Conservation (phyloP, 352 stramenopile genomes). For the Globisporangium uncinulatum region DNA sequence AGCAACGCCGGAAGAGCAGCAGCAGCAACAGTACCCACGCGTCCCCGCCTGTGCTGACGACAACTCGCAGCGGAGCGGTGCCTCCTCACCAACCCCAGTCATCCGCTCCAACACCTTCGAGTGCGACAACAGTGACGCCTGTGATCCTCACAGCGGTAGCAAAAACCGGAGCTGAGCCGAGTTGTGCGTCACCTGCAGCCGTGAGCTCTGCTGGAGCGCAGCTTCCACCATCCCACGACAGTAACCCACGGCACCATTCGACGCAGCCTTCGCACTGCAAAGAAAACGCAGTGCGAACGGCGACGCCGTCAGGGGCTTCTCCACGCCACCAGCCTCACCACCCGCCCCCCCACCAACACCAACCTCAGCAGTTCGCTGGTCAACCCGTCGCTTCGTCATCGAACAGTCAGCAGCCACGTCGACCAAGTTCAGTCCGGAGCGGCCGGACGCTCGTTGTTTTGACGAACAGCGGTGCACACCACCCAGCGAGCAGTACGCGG, state of each 20-base stretch:
- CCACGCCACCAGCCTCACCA: slow-evolving; percentile 10
- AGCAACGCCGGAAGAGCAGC: slow-evolving; percentile 4
- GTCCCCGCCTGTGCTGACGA: not conserved
- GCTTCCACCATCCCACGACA: not conserved
- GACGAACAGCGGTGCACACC: slow-evolving; percentile 11
- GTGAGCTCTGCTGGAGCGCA: not conserved
- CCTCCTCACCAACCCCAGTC: not conserved
- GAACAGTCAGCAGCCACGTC: slow-evolving; percentile 15
- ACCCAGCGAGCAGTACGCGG: not conserved
- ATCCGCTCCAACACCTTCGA: not conserved
- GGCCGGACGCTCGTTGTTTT: slow-evolving; percentile 42
- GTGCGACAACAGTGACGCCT: not conserved
- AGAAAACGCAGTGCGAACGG: not conserved
- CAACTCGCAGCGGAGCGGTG: not conserved
- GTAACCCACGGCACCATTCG: not conserved
- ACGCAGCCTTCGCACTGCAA: not conserved
- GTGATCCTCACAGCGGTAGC: no score
- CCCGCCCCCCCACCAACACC: no score
- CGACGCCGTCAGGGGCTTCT: slow-evolving; percentile 9
- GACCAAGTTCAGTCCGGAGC: slow-evolving; percentile 41
- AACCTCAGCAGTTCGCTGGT: no score
- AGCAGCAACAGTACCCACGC: not conserved
- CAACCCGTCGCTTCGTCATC: no score
- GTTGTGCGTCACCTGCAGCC: not conserved
- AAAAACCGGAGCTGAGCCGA: no score